phyloP scores from a whole-genome alignment of 345 rosid genomes.

The Salix udensis region DNA sequence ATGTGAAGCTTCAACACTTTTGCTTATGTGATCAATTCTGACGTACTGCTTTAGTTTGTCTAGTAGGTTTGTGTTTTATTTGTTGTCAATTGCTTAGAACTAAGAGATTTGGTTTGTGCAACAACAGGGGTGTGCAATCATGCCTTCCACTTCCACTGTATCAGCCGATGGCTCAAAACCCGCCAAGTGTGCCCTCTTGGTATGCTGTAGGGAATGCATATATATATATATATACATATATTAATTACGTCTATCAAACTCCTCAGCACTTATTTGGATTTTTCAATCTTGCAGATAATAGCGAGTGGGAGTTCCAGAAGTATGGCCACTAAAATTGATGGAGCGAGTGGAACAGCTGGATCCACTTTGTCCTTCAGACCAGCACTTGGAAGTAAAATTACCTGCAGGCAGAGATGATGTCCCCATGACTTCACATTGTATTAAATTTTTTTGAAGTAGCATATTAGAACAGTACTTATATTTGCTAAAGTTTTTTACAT shows the following conservation, averaged over 20 bases:
- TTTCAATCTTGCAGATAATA: constrained; percentile 58
- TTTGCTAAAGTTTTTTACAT: background rate
- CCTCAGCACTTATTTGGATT: background rate
- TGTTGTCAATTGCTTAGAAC: background rate
- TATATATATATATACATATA: no score
- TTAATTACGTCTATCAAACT: background rate
- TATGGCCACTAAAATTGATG: constrained; percentile 69
- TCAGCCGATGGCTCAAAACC: constrained; percentile 95
- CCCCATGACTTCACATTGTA: background rate
- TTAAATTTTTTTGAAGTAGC: background rate
- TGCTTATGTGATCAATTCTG: background rate
- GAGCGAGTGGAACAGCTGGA: background rate
- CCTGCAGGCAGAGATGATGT: background rate
- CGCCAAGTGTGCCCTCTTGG: constrained; percentile 99
- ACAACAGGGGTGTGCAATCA: constrained; percentile 86
- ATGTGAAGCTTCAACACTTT: background rate
- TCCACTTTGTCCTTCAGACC: background rate
- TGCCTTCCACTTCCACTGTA: constrained; percentile 98
- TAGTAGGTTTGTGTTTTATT: background rate
- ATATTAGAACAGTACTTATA: background rate
- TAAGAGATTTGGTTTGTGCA: constrained; percentile 2
- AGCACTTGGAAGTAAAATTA: background rate
- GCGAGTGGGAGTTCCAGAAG: constrained; percentile 99
- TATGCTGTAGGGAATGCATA: constrained; percentile 20
- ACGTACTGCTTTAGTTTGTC: background rate